A percentile compares a stretch with the other conserved stretches of the same genome.
phyloP scores from a whole-genome alignment of 805 yeast species.

The Suhomyces kilbournensis region DNA sequence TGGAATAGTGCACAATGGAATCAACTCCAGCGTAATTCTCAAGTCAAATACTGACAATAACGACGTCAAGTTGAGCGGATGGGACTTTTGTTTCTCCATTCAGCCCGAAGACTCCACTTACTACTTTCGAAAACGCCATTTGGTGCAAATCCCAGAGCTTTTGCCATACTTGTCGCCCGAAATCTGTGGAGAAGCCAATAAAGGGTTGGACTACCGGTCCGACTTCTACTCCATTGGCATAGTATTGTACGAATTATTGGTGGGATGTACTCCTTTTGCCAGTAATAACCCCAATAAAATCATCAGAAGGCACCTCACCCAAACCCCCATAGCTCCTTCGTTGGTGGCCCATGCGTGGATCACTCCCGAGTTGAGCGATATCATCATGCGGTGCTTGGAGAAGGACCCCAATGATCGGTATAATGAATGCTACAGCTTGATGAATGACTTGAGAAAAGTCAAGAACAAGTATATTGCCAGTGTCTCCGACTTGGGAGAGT shows the following conservation, averaged over 20 bases:
- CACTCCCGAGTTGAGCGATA: slow-evolving; percentile 28
- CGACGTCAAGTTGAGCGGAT: slow-evolving; percentile 41
- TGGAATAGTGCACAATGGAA: slow-evolving; percentile 48
- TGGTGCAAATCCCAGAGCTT: slow-evolving; percentile 34
- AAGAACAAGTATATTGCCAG: slow-evolving; percentile 18
- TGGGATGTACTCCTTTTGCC: slow-evolving; percentile 45
- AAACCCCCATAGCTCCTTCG: slow-evolving; percentile 42
- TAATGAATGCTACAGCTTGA: slow-evolving; percentile 28
- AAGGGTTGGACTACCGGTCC: slow-evolving; percentile 44
- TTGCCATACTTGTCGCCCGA: slow-evolving; percentile 53
- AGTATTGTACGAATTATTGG: slow-evolving; percentile 46
- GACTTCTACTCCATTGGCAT: slow-evolving; percentile 51
- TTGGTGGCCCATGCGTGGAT: slow-evolving; percentile 25
- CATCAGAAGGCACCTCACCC: slow-evolving; percentile 38
- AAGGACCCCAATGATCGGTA: slow-evolving; percentile 42
- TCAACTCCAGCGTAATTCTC: slow-evolving; percentile 38
- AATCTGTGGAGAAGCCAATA: slow-evolving; percentile 36
- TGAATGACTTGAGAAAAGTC: slow-evolving; percentile 32
- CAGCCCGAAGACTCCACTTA: slow-evolving; percentile 40
- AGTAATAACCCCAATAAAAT: slow-evolving; percentile 38
- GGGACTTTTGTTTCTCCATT: slow-evolving; percentile 47
- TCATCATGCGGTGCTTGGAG: slow-evolving; percentile 42
- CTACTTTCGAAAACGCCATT: slow-evolving; percentile 42
- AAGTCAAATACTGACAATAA: slow-evolving; percentile 25
- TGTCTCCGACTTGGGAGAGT: not conserved